phyloP scores from a whole-genome alignment of 495 filamentous ascomycete species.

The Podospora pseudoanserina region DNA sequence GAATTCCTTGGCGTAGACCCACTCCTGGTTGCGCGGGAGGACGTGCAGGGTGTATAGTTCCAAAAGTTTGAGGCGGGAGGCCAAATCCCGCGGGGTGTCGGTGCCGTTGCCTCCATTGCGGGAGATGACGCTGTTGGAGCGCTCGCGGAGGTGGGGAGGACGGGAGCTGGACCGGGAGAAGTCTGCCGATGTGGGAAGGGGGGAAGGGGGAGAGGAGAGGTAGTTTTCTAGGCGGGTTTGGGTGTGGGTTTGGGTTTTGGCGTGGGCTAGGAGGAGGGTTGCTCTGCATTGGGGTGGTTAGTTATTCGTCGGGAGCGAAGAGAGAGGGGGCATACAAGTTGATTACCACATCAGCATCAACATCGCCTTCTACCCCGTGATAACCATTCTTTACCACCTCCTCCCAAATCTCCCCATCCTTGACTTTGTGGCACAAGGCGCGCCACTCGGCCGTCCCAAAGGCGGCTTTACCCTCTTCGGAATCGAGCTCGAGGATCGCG shows the following conservation, averaged over 20 bases:
- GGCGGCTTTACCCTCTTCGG: slow-evolving; percentile 82
- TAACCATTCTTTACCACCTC: slow-evolving; percentile 84
- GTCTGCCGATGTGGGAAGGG: slow-evolving; percentile 60
- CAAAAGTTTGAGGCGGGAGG: slow-evolving; percentile 76
- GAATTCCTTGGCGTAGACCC: slow-evolving; percentile 91
- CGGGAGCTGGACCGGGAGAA: slow-evolving; percentile 32
- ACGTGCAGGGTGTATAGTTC: slow-evolving; percentile 94
- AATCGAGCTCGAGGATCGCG: slow-evolving; percentile 78
- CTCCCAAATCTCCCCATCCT: slow-evolving; percentile 88
- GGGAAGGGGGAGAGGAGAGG: slow-evolving; percentile 70
- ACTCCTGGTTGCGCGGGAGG: slow-evolving; percentile 83
- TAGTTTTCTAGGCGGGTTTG: slow-evolving; percentile 88
- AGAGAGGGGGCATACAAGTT: slow-evolving; percentile 63
- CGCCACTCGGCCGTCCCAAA: slow-evolving; percentile 86
- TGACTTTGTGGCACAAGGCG: slow-evolving; percentile 69
- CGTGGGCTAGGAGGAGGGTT: slow-evolving; percentile 82
- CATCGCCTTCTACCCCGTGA: slow-evolving; percentile 77
- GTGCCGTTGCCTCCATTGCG: slow-evolving; percentile 50
- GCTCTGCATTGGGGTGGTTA: slow-evolving; percentile 48
- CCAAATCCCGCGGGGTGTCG: slow-evolving; percentile 72
- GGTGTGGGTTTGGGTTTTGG: slow-evolving; percentile 73
- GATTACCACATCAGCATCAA: slow-evolving; percentile 92
- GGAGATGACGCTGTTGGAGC: slow-evolving; percentile 36
- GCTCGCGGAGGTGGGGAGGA: slow-evolving; percentile 12
- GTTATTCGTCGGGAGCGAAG: neutral